phyloP scores from a whole-genome alignment of 371 early-diverging fungal species.

The Syncephalastrum monosporum region DNA sequence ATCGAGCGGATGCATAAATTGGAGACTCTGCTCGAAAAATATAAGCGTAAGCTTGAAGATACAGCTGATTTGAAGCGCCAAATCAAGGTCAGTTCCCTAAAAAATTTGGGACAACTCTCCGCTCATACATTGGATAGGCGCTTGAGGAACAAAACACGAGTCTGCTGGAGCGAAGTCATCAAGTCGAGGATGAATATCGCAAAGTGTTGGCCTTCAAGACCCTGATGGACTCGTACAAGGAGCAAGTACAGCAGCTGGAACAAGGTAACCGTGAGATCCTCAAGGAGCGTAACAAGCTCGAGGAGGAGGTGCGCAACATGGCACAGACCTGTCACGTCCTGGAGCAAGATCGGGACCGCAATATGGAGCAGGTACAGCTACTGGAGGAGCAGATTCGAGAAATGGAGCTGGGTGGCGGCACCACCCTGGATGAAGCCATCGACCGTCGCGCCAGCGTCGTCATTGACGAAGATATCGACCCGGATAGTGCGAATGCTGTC shows the following conservation, averaged over 20 bases:
- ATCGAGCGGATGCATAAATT: constrained; percentile 86
- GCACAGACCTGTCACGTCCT: constrained; percentile 60
- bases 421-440: constrained; percentile 30
- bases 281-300: constrained; percentile 65
- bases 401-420: constrained; percentile 67
- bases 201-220: constrained; percentile 78
- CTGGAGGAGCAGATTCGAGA: constrained; percentile 85
- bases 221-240: constrained; percentile 83
- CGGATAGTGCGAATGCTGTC: constrained; percentile 22
- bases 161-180: constrained; percentile 66
- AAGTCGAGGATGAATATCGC: constrained; percentile 86
- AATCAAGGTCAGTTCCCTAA: constrained; percentile 56
- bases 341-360: constrained; percentile 66
- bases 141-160: constrained; percentile 83
- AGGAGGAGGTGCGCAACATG: constrained; percentile 66
- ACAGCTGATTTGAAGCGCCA: constrained; percentile 76
- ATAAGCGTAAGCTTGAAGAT: constrained; percentile 90
- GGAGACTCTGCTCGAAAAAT: constrained; percentile 89
- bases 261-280: constrained; percentile 60
- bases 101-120: background rate
- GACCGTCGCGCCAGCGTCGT: constrained; percentile 39
- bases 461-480: constrained; percentile 31
- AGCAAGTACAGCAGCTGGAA: constrained; percentile 78
- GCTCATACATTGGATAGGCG: constrained; percentile 20
- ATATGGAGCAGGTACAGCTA: constrained; percentile 73